Evolutionary conservation across 352 stramenopile genomes (phyloP).

Genomic region (Phytophthora ohioensis): DNA sequence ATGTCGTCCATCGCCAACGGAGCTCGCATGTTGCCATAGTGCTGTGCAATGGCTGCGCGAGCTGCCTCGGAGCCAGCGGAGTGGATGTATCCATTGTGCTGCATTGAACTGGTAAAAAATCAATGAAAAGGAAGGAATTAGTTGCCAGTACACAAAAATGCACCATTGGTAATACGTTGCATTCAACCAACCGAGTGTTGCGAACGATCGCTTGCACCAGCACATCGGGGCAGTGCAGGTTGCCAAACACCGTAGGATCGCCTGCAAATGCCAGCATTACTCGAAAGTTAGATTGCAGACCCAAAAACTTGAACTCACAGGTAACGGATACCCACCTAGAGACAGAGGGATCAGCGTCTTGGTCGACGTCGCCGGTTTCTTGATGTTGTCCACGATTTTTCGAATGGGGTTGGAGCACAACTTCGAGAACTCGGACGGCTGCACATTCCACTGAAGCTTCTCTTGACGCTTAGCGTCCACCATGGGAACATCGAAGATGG

Average conservation of each 20-base stretch:
- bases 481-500: slow-evolving; percentile 30
- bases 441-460: slow-evolving; percentile 72
- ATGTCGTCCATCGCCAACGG: slow-evolving; percentile 92
- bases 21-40: slow-evolving; percentile 67
- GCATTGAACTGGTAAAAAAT: slow-evolving; percentile 59
- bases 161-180: neutral
- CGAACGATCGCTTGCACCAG: slow-evolving; percentile 81
- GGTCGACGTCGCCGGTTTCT: slow-evolving; percentile 85
- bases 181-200: slow-evolving; percentile 58
- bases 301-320: neutral
- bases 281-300: neutral
- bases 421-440: slow-evolving; percentile 75
- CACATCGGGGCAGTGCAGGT: slow-evolving; percentile 91
- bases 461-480: slow-evolving; percentile 42
- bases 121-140: slow-evolving; percentile 5
- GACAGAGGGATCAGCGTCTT: slow-evolving; percentile 95
- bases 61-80: slow-evolving; percentile 89
- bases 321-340: slow-evolving; percentile 55
- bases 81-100: slow-evolving; percentile 94
- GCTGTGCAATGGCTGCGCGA: slow-evolving; percentile 88
- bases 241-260: slow-evolving; percentile 94
- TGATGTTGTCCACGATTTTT: slow-evolving; percentile 96
- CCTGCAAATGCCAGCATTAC: slow-evolving; percentile 42
- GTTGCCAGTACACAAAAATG: neutral
- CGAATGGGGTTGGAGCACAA: slow-evolving; percentile 93